Evolutionary conservation across 2,329 filamentous ascomycete species (phyloP).

Genomic region (Lizonia empirigonia): DNA sequence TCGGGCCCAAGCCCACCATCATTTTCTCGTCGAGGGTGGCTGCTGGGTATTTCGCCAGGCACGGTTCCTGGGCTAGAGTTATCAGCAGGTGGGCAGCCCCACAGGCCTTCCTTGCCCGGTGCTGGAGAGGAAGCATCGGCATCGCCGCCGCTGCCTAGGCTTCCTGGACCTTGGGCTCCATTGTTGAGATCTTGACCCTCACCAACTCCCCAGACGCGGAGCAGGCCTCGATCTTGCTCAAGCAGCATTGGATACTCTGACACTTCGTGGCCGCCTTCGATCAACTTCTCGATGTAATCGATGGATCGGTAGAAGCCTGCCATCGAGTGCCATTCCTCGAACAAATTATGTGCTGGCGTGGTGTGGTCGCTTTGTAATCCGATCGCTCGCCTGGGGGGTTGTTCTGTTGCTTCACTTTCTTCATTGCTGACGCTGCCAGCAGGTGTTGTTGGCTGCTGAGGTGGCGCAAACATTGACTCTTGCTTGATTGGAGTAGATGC

Average conservation of each 20-base stretch:
- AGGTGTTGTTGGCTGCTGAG: slow-evolving; percentile 41
- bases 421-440: slow-evolving; percentile 42
- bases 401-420: slow-evolving; percentile 25
- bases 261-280: slow-evolving; percentile 63
- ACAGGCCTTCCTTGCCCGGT: slow-evolving; percentile 53
- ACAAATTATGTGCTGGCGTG: slow-evolving; percentile 81
- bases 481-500: slow-evolving; percentile 42
- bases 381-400: slow-evolving; percentile 28
- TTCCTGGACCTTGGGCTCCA: slow-evolving; percentile 46
- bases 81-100: slow-evolving; percentile 57
- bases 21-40: slow-evolving; percentile 41
- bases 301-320: slow-evolving; percentile 62
- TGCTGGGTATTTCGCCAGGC: slow-evolving; percentile 25
- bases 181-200: slow-evolving; percentile 70
- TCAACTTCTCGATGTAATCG: slow-evolving; percentile 26
- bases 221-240: slow-evolving; percentile 74
- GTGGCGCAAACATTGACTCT: slow-evolving; percentile 29
- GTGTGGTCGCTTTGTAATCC: slow-evolving; percentile 84
- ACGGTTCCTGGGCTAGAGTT: slow-evolving; percentile 37
- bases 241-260: slow-evolving; percentile 73
- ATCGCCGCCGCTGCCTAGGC: slow-evolving; percentile 44
- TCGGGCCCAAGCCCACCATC: slow-evolving; percentile 59
- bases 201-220: slow-evolving; percentile 78
- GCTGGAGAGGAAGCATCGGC: slow-evolving; percentile 50
- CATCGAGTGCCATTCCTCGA: slow-evolving; percentile 66